These are phyloP conservation scores for Globisporangium paroecandrum DNA, from an alignment of 352 stramenopile species.

Conservation along the genomic window DNA sequence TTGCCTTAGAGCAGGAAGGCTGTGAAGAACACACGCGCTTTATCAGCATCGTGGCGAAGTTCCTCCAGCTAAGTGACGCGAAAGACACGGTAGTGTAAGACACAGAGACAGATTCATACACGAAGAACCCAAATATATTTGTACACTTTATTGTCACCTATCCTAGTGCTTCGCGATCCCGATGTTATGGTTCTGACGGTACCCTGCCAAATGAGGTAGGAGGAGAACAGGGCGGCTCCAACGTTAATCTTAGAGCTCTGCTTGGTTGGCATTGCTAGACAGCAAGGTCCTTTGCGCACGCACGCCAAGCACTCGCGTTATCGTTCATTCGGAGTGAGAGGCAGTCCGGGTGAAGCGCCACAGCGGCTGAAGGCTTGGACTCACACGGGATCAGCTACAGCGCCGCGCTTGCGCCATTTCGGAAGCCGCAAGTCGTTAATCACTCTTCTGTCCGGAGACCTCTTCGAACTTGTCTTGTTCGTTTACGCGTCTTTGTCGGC, in stretches of 20 bases:
- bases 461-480: background rate
- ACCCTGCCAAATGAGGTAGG: too few relatives aligned
- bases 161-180: too few relatives aligned
- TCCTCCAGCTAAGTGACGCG: background rate
- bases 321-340: too few relatives aligned
- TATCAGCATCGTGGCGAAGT: background rate
- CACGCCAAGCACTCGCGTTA: too few relatives aligned
- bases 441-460: background rate
- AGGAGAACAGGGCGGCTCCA: background rate
- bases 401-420: too few relatives aligned
- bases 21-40: background rate
- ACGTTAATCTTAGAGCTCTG: background rate
- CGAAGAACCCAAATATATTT: too few relatives aligned
- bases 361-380: background rate
- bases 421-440: background rate
- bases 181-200: too few relatives aligned
- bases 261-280: background rate
- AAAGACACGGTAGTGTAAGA: constrained; percentile 1
- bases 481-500: constrained; percentile 1
- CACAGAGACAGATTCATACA: background rate
- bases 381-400: background rate
- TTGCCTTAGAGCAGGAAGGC: background rate
- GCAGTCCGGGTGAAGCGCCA: background rate
- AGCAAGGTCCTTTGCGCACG: background rate
- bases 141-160: too few relatives aligned